Conservation (phyloP, 2,329 filamentous ascomycete species). For the Plenodomus biglobosus region DNA sequence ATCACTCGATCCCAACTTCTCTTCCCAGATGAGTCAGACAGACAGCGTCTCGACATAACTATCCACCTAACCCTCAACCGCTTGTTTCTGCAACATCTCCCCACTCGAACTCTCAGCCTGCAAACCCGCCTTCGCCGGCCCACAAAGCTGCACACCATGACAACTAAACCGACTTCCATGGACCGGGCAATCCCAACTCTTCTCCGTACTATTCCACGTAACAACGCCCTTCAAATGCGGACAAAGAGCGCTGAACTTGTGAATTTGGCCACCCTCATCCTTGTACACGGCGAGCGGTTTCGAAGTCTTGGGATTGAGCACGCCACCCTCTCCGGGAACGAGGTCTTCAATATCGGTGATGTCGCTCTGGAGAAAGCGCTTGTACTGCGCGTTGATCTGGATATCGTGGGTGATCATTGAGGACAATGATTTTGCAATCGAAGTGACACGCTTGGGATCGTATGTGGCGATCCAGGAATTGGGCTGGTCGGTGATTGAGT, state of each 20-base stretch:
- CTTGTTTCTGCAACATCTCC: constrained; percentile 23
- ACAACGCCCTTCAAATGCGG: constrained; percentile 60
- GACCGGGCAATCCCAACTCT: constrained; percentile 54
- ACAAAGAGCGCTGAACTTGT: constrained; percentile 57
- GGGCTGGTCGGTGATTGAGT: constrained; percentile 54
- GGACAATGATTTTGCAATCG: constrained; percentile 50
- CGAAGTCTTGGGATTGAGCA: constrained; percentile 52
- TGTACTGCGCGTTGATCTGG: constrained; percentile 60
- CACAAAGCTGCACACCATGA: constrained; percentile 47
- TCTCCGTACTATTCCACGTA: constrained; percentile 54
- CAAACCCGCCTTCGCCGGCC: constrained; percentile 45
- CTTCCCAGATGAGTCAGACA: too few relatives aligned
- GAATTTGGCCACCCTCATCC: constrained; percentile 55
- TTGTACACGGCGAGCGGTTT: constrained; percentile 60
- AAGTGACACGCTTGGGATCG: constrained; percentile 51
- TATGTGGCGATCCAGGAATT: constrained; percentile 57
- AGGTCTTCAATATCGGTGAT: constrained; percentile 61
- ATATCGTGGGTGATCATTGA: constrained; percentile 55
- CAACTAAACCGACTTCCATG: constrained; percentile 50
- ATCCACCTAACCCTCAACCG: constrained; percentile 2
- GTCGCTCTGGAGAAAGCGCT: constrained; percentile 56
- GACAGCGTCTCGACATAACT: too few relatives aligned
- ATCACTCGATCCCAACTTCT: too few relatives aligned
- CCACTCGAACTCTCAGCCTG: constrained; percentile 35
- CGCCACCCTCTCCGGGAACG: constrained; percentile 52